phyloP scores from a whole-genome alignment of 371 early-diverging fungal species.

The Lichtheimia ornata region DNA sequence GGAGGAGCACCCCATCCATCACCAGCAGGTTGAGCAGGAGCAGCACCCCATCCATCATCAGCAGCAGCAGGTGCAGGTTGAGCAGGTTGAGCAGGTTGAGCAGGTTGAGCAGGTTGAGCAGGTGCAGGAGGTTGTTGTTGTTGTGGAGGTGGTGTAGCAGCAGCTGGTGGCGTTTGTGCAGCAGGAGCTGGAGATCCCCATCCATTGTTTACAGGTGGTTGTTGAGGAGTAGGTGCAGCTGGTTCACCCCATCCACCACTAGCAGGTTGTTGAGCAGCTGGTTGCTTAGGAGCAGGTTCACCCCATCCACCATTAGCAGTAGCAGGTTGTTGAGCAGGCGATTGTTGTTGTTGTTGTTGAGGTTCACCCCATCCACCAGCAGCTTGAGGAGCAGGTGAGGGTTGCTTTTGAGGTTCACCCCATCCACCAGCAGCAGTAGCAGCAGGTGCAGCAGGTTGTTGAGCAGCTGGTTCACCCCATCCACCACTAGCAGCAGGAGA shows the following conservation, averaged over 20 bases:
- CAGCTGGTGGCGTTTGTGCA: constrained; percentile 19
- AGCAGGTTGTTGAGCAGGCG: constrained; percentile 16
- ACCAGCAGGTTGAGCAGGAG: constrained; percentile 22
- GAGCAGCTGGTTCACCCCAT: constrained; percentile 18
- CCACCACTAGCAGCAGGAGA: constrained; percentile 20
- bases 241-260: constrained; percentile 19
- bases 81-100: no score
- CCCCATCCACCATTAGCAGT: constrained; percentile 28
- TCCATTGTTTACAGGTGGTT: no score
- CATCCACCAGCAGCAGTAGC: constrained; percentile 27
- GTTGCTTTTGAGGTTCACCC: constrained; percentile 13
- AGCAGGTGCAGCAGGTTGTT: constrained; percentile 22
- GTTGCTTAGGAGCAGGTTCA: constrained; percentile 17
- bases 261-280: constrained; percentile 16
- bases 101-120: no score
- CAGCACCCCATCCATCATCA: constrained; percentile 31
- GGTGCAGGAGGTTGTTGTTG: background rate
- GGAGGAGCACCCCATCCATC: constrained; percentile 45
- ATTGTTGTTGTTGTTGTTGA: background rate
- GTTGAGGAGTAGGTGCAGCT: constrained; percentile 6
- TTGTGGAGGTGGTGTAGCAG: constrained; percentile 9
- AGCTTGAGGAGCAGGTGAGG: constrained; percentile 27
- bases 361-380: constrained; percentile 30
- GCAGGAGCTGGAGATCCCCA: constrained; percentile 9
- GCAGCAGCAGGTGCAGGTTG: background rate